A percentile compares a stretch with the other conserved stretches of the same genome.
Evolutionary conservation across 202 grass and related monocot species (phyloP).

Genomic region (Miscanthus sacchariflorus): DNA sequence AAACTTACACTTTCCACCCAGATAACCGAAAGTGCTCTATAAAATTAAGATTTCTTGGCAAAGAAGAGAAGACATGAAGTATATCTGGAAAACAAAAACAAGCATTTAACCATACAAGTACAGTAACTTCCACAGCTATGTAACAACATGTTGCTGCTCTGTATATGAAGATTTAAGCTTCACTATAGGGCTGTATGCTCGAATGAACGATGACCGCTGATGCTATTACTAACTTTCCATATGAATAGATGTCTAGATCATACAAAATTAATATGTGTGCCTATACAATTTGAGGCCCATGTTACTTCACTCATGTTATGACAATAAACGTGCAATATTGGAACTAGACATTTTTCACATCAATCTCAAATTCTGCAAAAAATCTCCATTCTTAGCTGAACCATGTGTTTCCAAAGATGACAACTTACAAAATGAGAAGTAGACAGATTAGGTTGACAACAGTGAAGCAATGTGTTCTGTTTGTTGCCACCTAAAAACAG

Average conservation of each 20-base stretch:
- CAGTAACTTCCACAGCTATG: neutral
- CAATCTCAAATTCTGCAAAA: neutral
- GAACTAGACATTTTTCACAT: neutral
- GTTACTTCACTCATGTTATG: neutral
- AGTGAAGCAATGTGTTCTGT: neutral
- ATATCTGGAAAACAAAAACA: slow-evolving; percentile 78
- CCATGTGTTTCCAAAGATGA: neutral
- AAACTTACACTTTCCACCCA: slow-evolving; percentile 93
- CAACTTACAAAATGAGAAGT: neutral
- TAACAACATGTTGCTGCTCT: slow-evolving; percentile 26
- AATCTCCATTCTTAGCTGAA: neutral
- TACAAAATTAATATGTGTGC: neutral
- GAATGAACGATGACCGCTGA: neutral
- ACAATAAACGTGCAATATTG: neutral
- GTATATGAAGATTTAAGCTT: slow-evolving; percentile 6
- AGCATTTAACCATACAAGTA: slow-evolving; percentile 33
- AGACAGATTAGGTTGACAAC: neutral
- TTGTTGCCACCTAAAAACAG: neutral
- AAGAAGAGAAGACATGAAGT: slow-evolving; percentile 91
- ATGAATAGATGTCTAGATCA: neutral
- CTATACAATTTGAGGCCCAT: neutral
- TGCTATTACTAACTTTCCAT: neutral
- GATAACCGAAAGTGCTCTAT: slow-evolving; percentile 92
- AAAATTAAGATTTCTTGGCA: slow-evolving; percentile 98
- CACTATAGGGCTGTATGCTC: neutral